phyloP scores from a whole-genome alignment of 352 stramenopile species.

The Elongisporangium undulatum region DNA sequence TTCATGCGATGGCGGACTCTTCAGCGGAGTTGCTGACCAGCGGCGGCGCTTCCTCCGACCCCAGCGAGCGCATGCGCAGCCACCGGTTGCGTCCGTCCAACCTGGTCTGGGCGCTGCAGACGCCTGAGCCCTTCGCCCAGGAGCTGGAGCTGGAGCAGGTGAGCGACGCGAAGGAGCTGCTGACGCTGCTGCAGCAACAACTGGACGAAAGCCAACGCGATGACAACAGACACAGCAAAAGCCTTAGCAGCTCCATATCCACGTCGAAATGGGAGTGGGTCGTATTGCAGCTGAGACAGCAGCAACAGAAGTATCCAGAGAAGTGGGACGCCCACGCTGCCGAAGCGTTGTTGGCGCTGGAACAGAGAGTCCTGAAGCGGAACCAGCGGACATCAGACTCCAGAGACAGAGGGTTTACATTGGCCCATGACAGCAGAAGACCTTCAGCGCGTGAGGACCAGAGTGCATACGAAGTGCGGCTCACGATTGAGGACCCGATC shows the following conservation, averaged over 20 bases:
- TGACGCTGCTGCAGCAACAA: not conserved
- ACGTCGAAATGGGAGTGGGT: slow-evolving; percentile 21
- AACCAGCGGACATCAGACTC: not conserved
- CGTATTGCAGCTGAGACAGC: slow-evolving; percentile 27
- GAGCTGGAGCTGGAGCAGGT: not conserved
- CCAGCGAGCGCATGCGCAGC: not conserved
- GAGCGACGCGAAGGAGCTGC: not conserved
- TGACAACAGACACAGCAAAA: not conserved
- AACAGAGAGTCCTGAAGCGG: slow-evolving; percentile 3
- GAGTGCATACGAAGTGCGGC: not conserved
- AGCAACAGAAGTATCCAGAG: slow-evolving; percentile 17
- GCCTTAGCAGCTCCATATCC: too few relatives aligned
- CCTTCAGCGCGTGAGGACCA: not conserved
- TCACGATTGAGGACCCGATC: not conserved
- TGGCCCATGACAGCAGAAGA: not conserved
- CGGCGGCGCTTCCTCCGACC: not conserved
- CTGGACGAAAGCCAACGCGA: not conserved
- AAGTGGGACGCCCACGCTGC: slow-evolving; percentile 17
- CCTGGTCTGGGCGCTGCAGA: not conserved
- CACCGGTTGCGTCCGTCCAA: not conserved
- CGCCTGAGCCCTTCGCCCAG: not conserved
- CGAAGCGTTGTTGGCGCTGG: slow-evolving; percentile 21
- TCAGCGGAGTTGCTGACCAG: not conserved
- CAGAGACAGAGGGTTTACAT: not conserved
- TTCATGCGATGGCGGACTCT: not conserved